Evolutionary conservation across 805 yeast genomes (phyloP), one percentile per base, ranked within the genome.

Genomic region (Saturnispora mendoncae): DNA sequence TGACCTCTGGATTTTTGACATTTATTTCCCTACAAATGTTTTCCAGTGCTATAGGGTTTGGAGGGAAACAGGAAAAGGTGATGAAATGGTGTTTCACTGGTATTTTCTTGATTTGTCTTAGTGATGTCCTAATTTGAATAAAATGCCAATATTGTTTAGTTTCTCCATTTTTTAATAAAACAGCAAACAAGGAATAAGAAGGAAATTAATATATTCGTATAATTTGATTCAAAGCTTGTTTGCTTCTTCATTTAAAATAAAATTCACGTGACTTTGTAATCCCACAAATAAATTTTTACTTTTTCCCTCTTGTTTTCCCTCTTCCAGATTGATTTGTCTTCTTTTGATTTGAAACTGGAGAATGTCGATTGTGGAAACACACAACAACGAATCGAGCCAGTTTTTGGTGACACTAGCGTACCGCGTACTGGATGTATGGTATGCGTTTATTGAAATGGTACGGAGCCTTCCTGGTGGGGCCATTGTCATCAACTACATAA

Each of bases 11-110:
- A 0, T 88, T 88, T 54, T 66, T 88, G 51, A 67, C 80, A 0
- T 81, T 81, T n/a, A 80, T 88, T 36, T 82, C 87, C 0, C 62
- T 86, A 33, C 88, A 87, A 50, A 84, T 88, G 94, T 79, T 84
- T 54, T 83, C 87, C 9, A 76, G 88, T 15, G 84, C 94, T 0
- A 73, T 85, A 24, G 72, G 79, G 0, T 85, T 85, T 57, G 87
- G 92, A 26, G 94, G 88, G 6, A 65, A 74, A 21, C 81, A 80
- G 42, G 71, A 71, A 24, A 62, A 60, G 7, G 84, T 80, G 2
- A 54, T 81, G 42, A 50, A 61, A 4, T 81, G 86, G 80, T 66
- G 75, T 32, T 60, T 80, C 27, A 15, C 68, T 4, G 94, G 94
- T 1, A 69, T 82, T 39, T 54, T 66, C 19, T 51, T 77, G 17